Conservation (phyloP, 2,329 filamentous ascomycete genomes). For the Grosmannia serpens region DNA sequence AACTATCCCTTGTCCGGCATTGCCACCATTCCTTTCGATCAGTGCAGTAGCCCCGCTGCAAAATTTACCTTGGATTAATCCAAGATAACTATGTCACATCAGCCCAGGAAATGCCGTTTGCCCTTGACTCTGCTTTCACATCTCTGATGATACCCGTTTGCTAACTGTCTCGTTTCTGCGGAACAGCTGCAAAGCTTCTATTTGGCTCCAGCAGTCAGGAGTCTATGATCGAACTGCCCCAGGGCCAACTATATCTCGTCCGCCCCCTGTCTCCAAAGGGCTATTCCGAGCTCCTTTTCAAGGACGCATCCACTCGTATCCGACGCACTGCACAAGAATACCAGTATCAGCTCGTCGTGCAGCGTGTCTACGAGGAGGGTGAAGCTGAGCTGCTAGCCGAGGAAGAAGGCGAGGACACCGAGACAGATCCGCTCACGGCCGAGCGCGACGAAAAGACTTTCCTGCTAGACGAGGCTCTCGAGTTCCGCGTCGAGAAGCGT, state of each 20-base stretch:
- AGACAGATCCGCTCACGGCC: conserved; percentile 56
- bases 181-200: conserved; percentile 75
- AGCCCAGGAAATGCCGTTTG: not conserved
- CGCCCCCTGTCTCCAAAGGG: conserved; percentile 91
- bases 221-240: conserved; percentile 83
- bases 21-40: not conserved
- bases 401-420: conserved; percentile 75
- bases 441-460: conserved; percentile 98
- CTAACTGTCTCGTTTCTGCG: not conserved
- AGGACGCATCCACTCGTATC: conserved; percentile 86
- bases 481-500: conserved; percentile 74
- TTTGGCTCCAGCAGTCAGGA: conserved; percentile 83
- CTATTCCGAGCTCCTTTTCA: conserved; percentile 98
- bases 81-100: not conserved
- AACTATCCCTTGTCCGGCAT: not conserved
- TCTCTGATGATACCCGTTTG: not conserved
- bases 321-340: conserved; percentile 88
- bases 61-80: not conserved
- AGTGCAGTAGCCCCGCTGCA: not conserved
- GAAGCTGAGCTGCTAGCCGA: conserved; percentile 86
- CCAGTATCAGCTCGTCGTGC: conserved; percentile 93
- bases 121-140: not conserved
- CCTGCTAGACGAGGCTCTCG: conserved; percentile 81
- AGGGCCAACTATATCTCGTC: conserved; percentile 95
- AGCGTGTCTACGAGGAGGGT: conserved; percentile 93